phyloP scores from a whole-genome alignment of 2,329 filamentous ascomycete species.

The Colletotrichum lentis region DNA sequence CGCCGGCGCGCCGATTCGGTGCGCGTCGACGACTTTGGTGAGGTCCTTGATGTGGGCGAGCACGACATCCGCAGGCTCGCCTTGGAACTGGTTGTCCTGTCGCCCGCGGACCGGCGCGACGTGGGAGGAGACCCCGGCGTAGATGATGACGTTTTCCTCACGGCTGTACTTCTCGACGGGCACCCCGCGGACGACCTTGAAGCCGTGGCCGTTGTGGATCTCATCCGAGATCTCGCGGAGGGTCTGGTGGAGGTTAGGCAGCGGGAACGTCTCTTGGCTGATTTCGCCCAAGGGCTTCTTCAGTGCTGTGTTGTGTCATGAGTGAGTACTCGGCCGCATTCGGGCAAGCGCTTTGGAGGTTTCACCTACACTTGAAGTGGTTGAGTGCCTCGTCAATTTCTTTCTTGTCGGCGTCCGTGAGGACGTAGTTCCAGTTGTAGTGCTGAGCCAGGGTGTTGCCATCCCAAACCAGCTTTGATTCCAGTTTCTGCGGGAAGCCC shows the following conservation, averaged over 20 bases:
- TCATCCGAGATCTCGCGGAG: conserved; percentile 62
- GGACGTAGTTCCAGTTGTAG: conserved; percentile 63
- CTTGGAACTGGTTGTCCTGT: conserved; percentile 58
- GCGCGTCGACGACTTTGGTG: conserved; percentile 45
- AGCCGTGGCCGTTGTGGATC: conserved; percentile 66
- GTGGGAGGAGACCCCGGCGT: conserved; percentile 67
- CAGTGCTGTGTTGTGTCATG: conserved; percentile 5
- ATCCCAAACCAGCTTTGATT: conserved; percentile 65
- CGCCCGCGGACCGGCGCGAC: conserved; percentile 62
- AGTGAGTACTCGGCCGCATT: neutral
- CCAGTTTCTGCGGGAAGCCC: conserved; percentile 59
- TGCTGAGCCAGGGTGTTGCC: conserved; percentile 56
- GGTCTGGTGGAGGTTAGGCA: conserved; percentile 59
- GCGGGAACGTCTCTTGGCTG: conserved; percentile 61
- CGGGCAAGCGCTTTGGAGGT: accelerated
- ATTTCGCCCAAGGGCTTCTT: conserved; percentile 11
- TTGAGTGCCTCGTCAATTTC: conserved; percentile 52
- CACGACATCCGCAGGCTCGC: conserved; percentile 60
- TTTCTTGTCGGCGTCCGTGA: conserved; percentile 55
- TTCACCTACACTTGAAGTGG: conserved; percentile 35
- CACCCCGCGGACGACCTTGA: conserved; percentile 68
- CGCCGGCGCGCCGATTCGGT: conserved; percentile 63
- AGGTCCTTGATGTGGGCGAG: conserved; percentile 71
- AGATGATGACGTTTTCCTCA: conserved; percentile 67
- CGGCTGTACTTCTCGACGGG: conserved; percentile 60